Conservation (phyloP, 108 stramenopile species). For the Pinguiococcus pyrenoidosus region DNA sequence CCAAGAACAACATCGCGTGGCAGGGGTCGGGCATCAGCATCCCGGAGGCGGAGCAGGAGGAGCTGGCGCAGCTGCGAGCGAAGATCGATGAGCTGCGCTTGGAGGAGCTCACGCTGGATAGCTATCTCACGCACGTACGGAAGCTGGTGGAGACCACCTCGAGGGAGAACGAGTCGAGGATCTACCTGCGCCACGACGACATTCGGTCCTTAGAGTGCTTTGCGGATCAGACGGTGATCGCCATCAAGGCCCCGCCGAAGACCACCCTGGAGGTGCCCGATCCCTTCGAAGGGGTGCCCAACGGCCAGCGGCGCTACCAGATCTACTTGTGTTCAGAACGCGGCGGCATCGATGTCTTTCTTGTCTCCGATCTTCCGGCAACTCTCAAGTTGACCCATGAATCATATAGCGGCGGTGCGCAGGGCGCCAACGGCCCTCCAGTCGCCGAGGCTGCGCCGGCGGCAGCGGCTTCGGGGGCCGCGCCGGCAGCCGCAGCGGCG, state of each 20-base stretch:
- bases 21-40: slow-evolving; percentile 7
- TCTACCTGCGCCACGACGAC: slow-evolving; percentile 10
- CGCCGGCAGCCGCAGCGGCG: too few species aligned
- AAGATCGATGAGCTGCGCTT: background rate
- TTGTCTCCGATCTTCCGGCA: too few species aligned
- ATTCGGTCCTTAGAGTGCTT: slow-evolving; percentile 3
- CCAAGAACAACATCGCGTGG: slow-evolving; percentile 81
- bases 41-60: background rate
- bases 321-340: slow-evolving; percentile 61
- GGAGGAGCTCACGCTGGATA: background rate
- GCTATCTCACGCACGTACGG: background rate
- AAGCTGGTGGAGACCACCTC: background rate
- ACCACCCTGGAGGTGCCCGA: slow-evolving; percentile 75
- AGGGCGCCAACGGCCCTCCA: too few species aligned
- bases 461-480: too few species aligned
- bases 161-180: too few species aligned
- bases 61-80: background rate
- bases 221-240: slow-evolving; percentile 61
- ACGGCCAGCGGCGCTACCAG: slow-evolving; percentile 59
- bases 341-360: slow-evolving; percentile 43
- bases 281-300: slow-evolving; percentile 61
- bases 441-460: too few species aligned
- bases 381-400: too few species aligned
- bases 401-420: too few species aligned
- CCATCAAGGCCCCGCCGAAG: slow-evolving; percentile 66